phyloP scores from a whole-genome alignment of 129 eudicot species.

The Chrysanthemum makinoi region DNA sequence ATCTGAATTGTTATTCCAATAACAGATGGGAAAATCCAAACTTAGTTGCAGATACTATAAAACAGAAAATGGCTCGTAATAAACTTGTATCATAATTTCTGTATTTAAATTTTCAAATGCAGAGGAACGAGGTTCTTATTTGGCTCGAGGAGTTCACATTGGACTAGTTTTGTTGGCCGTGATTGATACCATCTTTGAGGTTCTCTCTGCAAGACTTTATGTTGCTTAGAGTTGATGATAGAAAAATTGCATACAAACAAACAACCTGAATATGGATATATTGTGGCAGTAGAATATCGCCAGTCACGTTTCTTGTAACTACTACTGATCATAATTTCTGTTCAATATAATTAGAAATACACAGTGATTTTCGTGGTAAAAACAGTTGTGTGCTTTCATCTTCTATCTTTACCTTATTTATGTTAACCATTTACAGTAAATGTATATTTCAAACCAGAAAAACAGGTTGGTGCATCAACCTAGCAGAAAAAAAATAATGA shows the following conservation, averaged over 20 bases:
- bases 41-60: too few species aligned
- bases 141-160: slow-evolving; percentile 79
- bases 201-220: not conserved
- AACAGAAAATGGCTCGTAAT: too few species aligned
- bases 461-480: not conserved
- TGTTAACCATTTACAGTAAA: not conserved
- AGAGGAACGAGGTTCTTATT: slow-evolving; percentile 91
- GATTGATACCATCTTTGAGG: slow-evolving; percentile 1
- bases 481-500: not conserved
- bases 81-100: not conserved
- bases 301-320: not conserved
- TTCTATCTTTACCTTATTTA: not conserved
- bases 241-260: slow-evolving; percentile 3
- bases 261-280: slow-evolving; percentile 6
- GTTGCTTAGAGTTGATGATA: not conserved
- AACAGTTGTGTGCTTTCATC: not conserved
- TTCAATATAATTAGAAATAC: slow-evolving; percentile 4
- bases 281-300: not conserved
- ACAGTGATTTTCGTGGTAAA: not conserved
- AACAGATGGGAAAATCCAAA: too few species aligned
- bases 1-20: too few species aligned
- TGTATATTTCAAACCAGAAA: not conserved
- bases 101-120: slow-evolving; percentile 20
- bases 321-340: not conserved
- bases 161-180: slow-evolving; percentile 35